Evolutionary conservation across 1,284 basidiomycete genomes (phyloP), one percentile per base, ranked within the genome.

Genomic region (Athelia sp.): DNA sequence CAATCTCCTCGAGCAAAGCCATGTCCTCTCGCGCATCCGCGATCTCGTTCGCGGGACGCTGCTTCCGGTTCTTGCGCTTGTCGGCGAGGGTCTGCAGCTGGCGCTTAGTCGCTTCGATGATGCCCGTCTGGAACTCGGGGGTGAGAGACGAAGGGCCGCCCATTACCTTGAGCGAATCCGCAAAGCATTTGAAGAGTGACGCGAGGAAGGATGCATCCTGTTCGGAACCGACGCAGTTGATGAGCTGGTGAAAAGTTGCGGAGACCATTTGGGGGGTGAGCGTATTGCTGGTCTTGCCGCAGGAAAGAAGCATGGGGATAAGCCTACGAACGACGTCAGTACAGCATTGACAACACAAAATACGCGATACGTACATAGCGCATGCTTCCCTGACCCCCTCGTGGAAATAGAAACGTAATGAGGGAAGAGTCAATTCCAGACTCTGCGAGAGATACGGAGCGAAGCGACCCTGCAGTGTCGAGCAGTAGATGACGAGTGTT

Each of bases 311-410:
- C 58, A 88, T 81, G 0, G 90, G 89, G 1, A 92, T 68, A 9
- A 93, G 70, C 67, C 90, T 91, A 21, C 6, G 42, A 45, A 14
- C 17, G 1, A 32, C 26, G 13, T 29, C 26, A 29, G 4, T 29
- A 29, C 4, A 6, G 26, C 26, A 29, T 4, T 6, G 13, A 29
- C 13, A 29, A 6, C 4, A 6, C 26, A 13, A 29, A 13, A 21
- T 43, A 17, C 2, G 40, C 11, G 36, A 18, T 15, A 73, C 82
- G 53, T 57, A 89, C 86, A 87, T 73, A 0, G 84, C 82, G 54
- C 78, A 81, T 0, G 87, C 88, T 61, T 93, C 90, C 24, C 88
- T 66, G 0, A 93, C 89, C 2, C 87, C 87, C 50, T 93, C 89
- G 52, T 91, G 89, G 65, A 90, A 87, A 56, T 82, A 82, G 56